These are phyloP conservation scores for Coemansia sp. DNA, from an alignment of 192 early-diverging fungal genomes.

Conservation along the genomic window DNA sequence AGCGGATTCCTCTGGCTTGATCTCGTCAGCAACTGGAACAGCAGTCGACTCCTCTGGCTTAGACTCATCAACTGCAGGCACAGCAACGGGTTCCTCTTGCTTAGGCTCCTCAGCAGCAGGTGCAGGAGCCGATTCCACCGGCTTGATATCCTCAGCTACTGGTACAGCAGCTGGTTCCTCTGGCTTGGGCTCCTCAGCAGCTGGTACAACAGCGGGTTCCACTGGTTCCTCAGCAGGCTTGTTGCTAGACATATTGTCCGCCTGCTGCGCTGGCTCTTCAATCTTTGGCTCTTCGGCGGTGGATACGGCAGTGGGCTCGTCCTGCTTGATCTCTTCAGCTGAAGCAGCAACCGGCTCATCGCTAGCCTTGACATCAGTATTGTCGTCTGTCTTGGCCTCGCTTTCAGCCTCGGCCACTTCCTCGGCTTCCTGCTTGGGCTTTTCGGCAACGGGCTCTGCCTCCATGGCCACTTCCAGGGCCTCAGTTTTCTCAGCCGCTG, in stretches of 20 bases:
- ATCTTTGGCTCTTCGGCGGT: background rate
- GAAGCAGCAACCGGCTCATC: background rate
- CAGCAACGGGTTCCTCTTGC: background rate
- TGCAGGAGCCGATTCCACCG: background rate
- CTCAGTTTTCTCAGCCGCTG: background rate
- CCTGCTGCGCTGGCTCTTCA: background rate
- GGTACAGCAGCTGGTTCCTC: conserved; percentile 3
- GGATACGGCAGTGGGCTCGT: background rate
- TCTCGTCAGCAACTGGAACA: background rate
- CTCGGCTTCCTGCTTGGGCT: background rate
- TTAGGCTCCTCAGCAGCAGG: background rate
- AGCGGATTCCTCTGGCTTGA: too few relatives aligned
- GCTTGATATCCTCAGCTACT: background rate
- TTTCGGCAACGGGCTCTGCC: background rate
- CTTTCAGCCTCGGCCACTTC: background rate
- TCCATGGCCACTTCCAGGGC: background rate
- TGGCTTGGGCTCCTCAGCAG: background rate
- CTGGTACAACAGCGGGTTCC: background rate
- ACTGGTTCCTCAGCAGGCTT: background rate
- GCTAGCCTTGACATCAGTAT: background rate
- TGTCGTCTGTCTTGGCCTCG: background rate
- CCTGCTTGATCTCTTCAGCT: background rate
- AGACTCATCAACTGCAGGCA: background rate
- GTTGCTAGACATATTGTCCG: background rate
- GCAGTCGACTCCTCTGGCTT: background rate